Conservation (phyloP, 768 basidiomycete species). For the Zangia roseola region DNA sequence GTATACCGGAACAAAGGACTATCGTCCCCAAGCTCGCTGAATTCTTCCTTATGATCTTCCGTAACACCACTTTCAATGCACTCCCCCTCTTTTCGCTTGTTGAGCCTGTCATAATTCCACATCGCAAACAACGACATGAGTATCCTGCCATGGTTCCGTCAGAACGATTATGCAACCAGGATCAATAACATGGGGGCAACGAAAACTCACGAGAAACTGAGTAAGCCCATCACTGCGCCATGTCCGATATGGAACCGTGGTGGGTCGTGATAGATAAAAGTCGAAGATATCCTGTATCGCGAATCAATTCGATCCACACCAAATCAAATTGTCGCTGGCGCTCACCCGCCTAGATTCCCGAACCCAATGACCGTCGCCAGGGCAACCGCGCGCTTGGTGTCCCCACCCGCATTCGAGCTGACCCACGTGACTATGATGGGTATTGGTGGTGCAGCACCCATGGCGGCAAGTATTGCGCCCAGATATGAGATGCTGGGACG, state of each 20-base stretch:
- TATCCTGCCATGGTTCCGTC: slow-evolving; percentile 34
- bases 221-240: slow-evolving; percentile 26
- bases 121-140: slow-evolving; percentile 37
- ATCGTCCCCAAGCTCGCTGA: slow-evolving; percentile 44
- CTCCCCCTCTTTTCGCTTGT: slow-evolving; percentile 41
- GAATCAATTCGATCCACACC: slow-evolving; percentile 6
- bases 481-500: slow-evolving; percentile 31
- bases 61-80: slow-evolving; percentile 43
- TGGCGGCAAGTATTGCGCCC: slow-evolving; percentile 46
- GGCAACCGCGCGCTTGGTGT: slow-evolving; percentile 44
- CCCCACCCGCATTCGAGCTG: slow-evolving; percentile 49
- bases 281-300: slow-evolving; percentile 30
- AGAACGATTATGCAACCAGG: slow-evolving; percentile 25
- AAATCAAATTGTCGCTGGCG: slow-evolving; percentile 4
- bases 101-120: slow-evolving; percentile 44
- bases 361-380: slow-evolving; percentile 49
- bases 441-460: slow-evolving; percentile 47
- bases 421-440: slow-evolving; percentile 47
- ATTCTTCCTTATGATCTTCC: slow-evolving; percentile 35
- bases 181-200: slow-evolving; percentile 30
- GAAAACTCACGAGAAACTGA: slow-evolving; percentile 18
- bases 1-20: slow-evolving; percentile 50
- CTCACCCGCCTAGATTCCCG: slow-evolving; percentile 49
- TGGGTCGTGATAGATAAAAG: slow-evolving; percentile 34
- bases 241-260: slow-evolving; percentile 34